Conservation (phyloP, 257 asterid species). For the Lycium barbarum region DNA sequence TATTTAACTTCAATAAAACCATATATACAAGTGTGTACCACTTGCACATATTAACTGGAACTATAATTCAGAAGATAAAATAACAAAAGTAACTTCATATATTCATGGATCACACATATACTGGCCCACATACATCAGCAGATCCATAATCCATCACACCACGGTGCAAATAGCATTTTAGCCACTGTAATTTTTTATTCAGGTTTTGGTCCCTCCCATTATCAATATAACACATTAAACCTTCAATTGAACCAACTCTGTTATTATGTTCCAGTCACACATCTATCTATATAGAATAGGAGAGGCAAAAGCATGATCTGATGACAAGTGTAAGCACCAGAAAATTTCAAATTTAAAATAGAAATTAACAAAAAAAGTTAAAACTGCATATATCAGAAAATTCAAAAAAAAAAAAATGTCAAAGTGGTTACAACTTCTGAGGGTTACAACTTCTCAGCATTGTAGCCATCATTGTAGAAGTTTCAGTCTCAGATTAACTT, state of each 20-base stretch:
- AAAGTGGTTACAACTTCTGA: too few species aligned
- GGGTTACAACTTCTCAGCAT: too few species aligned
- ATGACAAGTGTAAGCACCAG: too few species aligned
- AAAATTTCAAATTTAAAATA: too few species aligned
- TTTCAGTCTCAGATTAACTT: too few species aligned
- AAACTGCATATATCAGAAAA: too few species aligned
- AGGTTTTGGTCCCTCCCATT: neutral
- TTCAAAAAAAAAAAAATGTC: too few species aligned
- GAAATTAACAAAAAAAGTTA: too few species aligned
- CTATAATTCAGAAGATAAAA: slow-evolving; percentile 22
- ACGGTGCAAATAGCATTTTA: slow-evolving; percentile 6
- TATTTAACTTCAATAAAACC: neutral
- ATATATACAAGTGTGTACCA: neutral
- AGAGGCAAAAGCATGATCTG: too few species aligned
- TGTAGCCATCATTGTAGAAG: too few species aligned
- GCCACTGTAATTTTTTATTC: neutral
- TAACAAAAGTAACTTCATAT: slow-evolving; percentile 6
- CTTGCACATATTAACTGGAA: slow-evolving; percentile 21
- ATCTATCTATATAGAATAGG: too few species aligned
- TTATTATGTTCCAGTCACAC: neutral
- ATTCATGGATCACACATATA: slow-evolving; percentile 17
- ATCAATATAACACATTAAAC: neutral
- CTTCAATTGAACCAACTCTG: slow-evolving; percentile 8
- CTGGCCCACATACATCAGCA: slow-evolving; percentile 1
- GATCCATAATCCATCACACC: slow-evolving; percentile 19